These are phyloP conservation scores for Phytophthora multivora DNA, from an alignment of 352 stramenopile genomes.

Conservation along the genomic window DNA sequence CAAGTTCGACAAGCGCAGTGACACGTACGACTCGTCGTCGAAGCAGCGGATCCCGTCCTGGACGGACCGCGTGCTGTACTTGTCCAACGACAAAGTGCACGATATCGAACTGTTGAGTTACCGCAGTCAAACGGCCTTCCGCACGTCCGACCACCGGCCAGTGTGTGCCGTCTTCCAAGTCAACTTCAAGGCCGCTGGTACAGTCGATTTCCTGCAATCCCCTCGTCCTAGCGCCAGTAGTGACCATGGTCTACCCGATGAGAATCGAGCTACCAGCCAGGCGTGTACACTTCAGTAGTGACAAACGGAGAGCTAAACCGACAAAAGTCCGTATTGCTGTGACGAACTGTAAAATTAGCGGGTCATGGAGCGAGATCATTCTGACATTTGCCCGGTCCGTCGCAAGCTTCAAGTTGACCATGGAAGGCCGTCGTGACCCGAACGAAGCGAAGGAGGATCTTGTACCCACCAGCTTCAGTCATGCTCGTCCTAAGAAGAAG, in stretches of 20 bases:
- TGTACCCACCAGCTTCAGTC: too few relatives aligned
- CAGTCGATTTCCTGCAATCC: neutral
- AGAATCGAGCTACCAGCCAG: conserved; percentile 23
- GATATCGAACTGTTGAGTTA: conserved; percentile 72
- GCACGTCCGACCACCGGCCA: conserved; percentile 76
- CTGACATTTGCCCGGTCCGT: too few relatives aligned
- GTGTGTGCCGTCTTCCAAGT: conserved; percentile 74
- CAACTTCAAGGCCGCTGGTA: conserved; percentile 28
- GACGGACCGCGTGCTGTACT: conserved; percentile 95
- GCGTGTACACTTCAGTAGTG: conserved; percentile 27
- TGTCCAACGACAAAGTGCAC: conserved; percentile 54
- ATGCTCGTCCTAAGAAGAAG: neutral
- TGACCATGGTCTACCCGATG: neutral
- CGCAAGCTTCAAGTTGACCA: too few relatives aligned
- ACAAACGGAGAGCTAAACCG: neutral
- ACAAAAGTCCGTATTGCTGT: too few relatives aligned
- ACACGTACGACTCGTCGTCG: conserved; percentile 93
- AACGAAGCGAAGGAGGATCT: too few relatives aligned
- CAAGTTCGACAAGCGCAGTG: conserved; percentile 94
- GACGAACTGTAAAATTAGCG: too few relatives aligned
- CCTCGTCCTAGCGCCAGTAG: conserved; percentile 13
- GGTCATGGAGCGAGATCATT: too few relatives aligned
- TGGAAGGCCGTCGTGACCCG: too few relatives aligned
- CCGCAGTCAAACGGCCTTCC: conserved; percentile 66
- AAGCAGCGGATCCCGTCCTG: conserved; percentile 96